Base-by-base conservation (phyloP, 2,329 filamentous ascomycete genomes). In the Diaporthe capsici region DNA sequence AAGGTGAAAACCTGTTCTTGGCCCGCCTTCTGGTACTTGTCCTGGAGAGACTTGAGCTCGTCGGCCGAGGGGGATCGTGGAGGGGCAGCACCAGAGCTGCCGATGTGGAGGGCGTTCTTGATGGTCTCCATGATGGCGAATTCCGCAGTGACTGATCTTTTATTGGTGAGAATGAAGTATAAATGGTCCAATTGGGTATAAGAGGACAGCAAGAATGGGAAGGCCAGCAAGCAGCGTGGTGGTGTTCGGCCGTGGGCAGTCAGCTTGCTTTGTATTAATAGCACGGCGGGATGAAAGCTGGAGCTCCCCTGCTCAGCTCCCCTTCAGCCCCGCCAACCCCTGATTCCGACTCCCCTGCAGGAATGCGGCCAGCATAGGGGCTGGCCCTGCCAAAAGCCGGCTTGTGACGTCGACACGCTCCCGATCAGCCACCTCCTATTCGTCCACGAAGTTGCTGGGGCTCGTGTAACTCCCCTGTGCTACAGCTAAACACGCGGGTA, bases 1-100 rank as follows among this genome's bases (percentile, higher is more conserved):
- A 96, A 98, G 75, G 93, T 89, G 82, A 97, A 95, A 78, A 97
- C 94, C 79, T 98, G 95, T 75, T 91, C 93, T 85, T 98, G 95
- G 44, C 90, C 90, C 65, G 94, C 94, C 79, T 92, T 89, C 77
- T 90, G 87, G 86, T 96, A 98, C 83, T 93, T 94, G 78, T 92
- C 86, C 84, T 90, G 91, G 55, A 97, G 90, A 79, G 91, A 85
- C 74, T 91, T 88, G 80, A 95, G 86, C 82, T 94, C 90, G 78
- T 94, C 90, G 75, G 90, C 84, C 51, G 90, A 90, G 76, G 94
- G 92, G 79, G 90, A 87, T 58, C 85, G 82, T 60, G 85, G 84
- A 39, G 86, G 81, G 58, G 81, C 80, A 57, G 79, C 78, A 79
- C 55, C 61, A 31, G 81, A 81, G 79, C 80, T 79, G 79, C 83